Conservation (phyloP, 495 filamentous ascomycete species). For the Trypethelium eluteriae region DNA sequence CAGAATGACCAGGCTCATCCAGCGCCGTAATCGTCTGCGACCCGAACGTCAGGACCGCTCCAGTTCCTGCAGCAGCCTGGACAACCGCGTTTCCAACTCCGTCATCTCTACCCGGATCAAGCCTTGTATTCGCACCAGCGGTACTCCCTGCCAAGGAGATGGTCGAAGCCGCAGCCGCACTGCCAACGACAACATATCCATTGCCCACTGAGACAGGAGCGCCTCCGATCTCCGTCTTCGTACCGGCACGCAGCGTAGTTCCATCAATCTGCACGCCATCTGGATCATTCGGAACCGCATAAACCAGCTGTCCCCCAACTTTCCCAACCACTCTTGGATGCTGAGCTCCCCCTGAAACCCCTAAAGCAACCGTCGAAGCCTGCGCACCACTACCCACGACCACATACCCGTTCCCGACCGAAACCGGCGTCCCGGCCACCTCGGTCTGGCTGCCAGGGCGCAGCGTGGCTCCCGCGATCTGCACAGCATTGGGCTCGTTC, state of each 20-base stretch:
- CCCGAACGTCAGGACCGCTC: not conserved
- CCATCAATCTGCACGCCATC: not conserved
- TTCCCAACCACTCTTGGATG: not conserved
- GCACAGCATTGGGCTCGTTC: too few relatives aligned
- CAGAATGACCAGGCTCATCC: not conserved
- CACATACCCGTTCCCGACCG: too few relatives aligned
- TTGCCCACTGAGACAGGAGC: not conserved
- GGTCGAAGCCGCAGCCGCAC: not conserved
- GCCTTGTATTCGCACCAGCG: not conserved
- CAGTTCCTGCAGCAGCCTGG: not conserved
- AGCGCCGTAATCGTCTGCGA: not conserved
- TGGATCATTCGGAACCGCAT: not conserved
- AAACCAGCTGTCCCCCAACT: not conserved
- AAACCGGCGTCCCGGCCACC: too few relatives aligned
- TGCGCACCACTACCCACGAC: too few relatives aligned
- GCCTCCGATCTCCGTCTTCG: not conserved
- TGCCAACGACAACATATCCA: not conserved
- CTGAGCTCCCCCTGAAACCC: too few relatives aligned
- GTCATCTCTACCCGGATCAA: not conserved
- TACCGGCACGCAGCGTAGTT: not conserved
- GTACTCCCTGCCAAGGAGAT: not conserved
- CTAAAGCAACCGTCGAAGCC: too few relatives aligned
- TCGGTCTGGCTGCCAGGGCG: too few relatives aligned
- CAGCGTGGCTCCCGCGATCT: too few relatives aligned
- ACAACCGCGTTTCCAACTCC: not conserved